Evolutionary conservation across 2,329 filamentous ascomycete genomes (phyloP).

Genomic region (Trichophyton benhamiae): DNA sequence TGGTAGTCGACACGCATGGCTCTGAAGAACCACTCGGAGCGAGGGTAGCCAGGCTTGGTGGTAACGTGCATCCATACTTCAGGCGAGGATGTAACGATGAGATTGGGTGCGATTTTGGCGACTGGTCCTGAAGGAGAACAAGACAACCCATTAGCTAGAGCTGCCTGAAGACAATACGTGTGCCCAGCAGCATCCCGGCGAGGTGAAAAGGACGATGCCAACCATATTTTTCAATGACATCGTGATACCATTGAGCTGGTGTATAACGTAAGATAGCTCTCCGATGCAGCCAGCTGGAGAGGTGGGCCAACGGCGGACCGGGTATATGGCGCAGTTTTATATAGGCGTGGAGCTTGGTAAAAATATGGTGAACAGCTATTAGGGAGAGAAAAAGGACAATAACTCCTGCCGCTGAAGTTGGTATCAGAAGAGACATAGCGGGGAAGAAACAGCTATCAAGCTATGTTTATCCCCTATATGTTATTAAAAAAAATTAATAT

Average conservation of each 20-base stretch:
- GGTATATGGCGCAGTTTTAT: neutral
- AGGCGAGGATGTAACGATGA: neutral
- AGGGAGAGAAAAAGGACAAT: neutral
- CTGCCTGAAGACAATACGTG: neutral
- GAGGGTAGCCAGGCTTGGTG: neutral
- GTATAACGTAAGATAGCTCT: neutral
- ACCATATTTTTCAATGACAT: neutral
- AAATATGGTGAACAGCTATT: neutral
- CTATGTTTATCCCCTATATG: too few species aligned
- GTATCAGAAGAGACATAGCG: neutral
- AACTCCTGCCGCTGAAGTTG: neutral
- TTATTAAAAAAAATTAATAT: too few species aligned
- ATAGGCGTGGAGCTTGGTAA: neutral
- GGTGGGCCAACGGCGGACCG: neutral
- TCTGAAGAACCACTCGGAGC: neutral
- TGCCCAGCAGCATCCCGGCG: neutral
- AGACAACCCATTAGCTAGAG: neutral
- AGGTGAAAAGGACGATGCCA: neutral
- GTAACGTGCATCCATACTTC: neutral
- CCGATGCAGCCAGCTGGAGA: neutral
- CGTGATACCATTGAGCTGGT: neutral
- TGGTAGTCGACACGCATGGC: neutral
- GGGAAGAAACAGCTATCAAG: neutral
- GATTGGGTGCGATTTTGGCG: neutral
- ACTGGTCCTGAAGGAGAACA: neutral